Evolutionary conservation across 2,329 filamentous ascomycete species (phyloP).

Genomic region (Sclerotinia sclerotiorum): DNA sequence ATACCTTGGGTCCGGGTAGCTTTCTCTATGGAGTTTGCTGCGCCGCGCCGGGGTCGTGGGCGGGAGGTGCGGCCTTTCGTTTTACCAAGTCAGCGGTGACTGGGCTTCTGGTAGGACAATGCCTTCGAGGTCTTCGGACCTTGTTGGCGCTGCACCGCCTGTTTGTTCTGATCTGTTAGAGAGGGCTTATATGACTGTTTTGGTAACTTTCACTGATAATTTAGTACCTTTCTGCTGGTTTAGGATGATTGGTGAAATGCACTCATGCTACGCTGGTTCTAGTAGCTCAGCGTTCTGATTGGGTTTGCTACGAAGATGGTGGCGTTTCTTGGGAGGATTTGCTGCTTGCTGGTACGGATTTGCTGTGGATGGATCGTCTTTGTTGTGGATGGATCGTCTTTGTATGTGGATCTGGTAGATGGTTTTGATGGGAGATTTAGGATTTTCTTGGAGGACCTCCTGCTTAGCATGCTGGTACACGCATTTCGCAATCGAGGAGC

Average conservation of each 20-base stretch:
- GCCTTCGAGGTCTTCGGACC: background rate
- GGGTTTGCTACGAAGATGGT: slow-evolving; percentile 4
- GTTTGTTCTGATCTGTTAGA: slow-evolving; percentile 11
- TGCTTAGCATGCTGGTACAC: background rate
- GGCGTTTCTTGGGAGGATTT: background rate
- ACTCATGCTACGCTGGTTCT: slow-evolving; percentile 17
- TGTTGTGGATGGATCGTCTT: background rate
- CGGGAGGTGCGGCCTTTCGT: background rate
- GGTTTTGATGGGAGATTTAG: background rate
- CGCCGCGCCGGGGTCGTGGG: slow-evolving; percentile 16
- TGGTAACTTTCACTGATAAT: background rate
- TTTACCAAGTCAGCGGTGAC: slow-evolving; percentile 10
- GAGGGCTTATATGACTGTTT: slow-evolving; percentile 7
- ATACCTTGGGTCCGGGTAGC: slow-evolving; percentile 15
- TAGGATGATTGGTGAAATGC: slow-evolving; percentile 1
- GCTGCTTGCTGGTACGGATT: slow-evolving; percentile 4
- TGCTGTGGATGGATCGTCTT: background rate
- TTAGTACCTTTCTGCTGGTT: background rate
- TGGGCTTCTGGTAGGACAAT: slow-evolving; percentile 5
- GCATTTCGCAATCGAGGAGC: background rate
- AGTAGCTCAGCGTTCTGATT: background rate
- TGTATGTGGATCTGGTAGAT: background rate
- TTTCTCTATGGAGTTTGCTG: slow-evolving; percentile 6
- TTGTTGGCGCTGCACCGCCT: slow-evolving; percentile 3
- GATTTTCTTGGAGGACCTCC: slow-evolving; percentile 1